Evolutionary conservation across 768 basidiomycete genomes (phyloP).

Genomic region (Heimioporus sp.): DNA sequence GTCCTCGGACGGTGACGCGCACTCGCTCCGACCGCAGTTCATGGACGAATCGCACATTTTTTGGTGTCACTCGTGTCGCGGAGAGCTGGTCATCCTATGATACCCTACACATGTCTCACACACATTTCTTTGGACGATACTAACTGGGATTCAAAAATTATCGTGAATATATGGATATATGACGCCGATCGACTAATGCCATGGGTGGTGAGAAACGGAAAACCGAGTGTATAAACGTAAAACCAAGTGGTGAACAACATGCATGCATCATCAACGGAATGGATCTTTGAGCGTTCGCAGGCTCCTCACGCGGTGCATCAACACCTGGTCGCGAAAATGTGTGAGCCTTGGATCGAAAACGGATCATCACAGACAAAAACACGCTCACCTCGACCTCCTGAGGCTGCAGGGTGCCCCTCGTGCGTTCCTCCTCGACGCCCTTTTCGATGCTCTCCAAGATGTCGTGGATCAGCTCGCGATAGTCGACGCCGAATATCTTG

Average conservation of each 20-base stretch:
- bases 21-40: constrained; percentile 59
- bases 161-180: constrained; percentile 16
- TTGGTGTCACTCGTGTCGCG: constrained; percentile 83
- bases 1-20: constrained; percentile 14
- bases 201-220: neutral
- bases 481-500: constrained; percentile 86
- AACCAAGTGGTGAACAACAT: constrained; percentile 8
- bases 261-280: constrained; percentile 3
- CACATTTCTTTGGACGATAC: constrained; percentile 2
- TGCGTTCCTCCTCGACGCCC: constrained; percentile 68
- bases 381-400: constrained; percentile 69
- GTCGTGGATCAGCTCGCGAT: constrained; percentile 72
- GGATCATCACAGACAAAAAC: neutral
- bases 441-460: constrained; percentile 80
- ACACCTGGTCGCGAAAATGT: constrained; percentile 46
- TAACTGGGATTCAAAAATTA: constrained; percentile 17
- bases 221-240: neutral
- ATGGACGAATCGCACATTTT: constrained; percentile 87
- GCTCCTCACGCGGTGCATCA: constrained; percentile 35
- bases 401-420: constrained; percentile 57
- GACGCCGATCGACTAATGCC: constrained; percentile 6
- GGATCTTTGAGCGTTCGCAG: constrained; percentile 27
- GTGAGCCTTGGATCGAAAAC: constrained; percentile 2
- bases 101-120: constrained; percentile 7
- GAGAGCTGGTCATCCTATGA: constrained; percentile 74